Evolutionary conservation across 2,329 filamentous ascomycete species (phyloP).

Genomic region (Fusarium xyrophilum): DNA sequence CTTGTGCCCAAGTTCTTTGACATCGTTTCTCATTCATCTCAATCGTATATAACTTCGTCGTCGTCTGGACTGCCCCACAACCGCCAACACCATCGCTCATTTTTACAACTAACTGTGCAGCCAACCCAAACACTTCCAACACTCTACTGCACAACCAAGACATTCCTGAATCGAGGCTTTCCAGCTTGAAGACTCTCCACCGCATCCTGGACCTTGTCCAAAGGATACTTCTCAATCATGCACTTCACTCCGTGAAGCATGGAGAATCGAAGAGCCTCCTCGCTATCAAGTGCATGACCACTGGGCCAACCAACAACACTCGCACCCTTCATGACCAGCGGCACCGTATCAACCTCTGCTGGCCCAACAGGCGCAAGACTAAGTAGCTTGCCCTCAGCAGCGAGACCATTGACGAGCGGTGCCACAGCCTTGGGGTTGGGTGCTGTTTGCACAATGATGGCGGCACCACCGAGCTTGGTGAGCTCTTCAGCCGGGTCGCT

Average conservation of each 20-base stretch:
- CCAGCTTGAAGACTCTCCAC: slow-evolving; percentile 51
- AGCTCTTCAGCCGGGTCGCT: slow-evolving; percentile 58
- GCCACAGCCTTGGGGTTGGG: slow-evolving; percentile 64
- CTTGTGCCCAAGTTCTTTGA: not conserved
- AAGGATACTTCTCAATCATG: slow-evolving; percentile 68
- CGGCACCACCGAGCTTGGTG: slow-evolving; percentile 65
- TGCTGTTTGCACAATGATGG: slow-evolving; percentile 67
- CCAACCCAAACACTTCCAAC: not conserved
- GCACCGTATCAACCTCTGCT: slow-evolving; percentile 52
- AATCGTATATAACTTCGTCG: not conserved
- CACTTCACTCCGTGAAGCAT: slow-evolving; percentile 67
- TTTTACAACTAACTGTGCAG: not conserved
- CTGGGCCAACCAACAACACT: slow-evolving; percentile 69
- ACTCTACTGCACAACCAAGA: slow-evolving; percentile 44
- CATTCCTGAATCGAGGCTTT: slow-evolving; percentile 55
- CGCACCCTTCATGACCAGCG: slow-evolving; percentile 58
- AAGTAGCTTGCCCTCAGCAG: slow-evolving; percentile 63
- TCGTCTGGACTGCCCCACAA: not conserved
- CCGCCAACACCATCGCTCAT: not conserved
- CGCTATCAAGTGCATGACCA: slow-evolving; percentile 67
- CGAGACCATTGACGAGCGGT: slow-evolving; percentile 61
- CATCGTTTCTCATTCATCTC: not conserved
- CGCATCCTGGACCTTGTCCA: slow-evolving; percentile 58
- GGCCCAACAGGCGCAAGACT: slow-evolving; percentile 61
- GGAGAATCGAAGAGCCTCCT: slow-evolving; percentile 72